Conservation (phyloP, 106 monocot genomes). For the Allium cepa region DNA sequence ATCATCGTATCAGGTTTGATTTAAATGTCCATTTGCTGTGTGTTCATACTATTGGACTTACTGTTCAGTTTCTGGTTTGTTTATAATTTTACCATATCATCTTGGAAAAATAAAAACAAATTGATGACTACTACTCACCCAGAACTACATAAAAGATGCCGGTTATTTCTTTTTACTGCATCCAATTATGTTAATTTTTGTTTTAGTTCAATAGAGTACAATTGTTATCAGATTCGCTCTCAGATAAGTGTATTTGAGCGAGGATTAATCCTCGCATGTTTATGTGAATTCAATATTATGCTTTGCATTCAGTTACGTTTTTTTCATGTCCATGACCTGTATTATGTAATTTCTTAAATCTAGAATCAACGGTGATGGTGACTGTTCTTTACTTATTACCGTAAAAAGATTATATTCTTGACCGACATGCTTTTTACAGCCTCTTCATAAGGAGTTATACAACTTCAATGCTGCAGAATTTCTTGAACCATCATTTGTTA, state of each 20-base stretch:
- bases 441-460: conserved; percentile 72
- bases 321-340: not conserved
- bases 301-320: not conserved
- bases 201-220: not conserved
- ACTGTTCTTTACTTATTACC: not conserved
- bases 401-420: not conserved
- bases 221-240: not conserved
- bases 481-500: conserved; percentile 73
- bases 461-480: conserved; percentile 53
- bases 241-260: not conserved
- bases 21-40: too few relatives aligned
- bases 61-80: not conserved
- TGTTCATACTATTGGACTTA: too few relatives aligned
- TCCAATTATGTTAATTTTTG: not conserved
- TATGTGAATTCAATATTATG: not conserved
- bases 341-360: not conserved
- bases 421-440: conserved; percentile 29
- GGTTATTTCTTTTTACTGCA: not conserved
- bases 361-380: not conserved
- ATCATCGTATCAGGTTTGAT: conserved; percentile 63
- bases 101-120: not conserved
- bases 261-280: not conserved
- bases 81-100: not conserved
- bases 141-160: not conserved
- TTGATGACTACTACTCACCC: not conserved